Percentiles rank a stretch among this genome's conserved stretches.
These are phyloP conservation scores for Brassica hybrid DNA, from an alignment of 441 rosid genomes.

Conservation along the genomic window DNA sequence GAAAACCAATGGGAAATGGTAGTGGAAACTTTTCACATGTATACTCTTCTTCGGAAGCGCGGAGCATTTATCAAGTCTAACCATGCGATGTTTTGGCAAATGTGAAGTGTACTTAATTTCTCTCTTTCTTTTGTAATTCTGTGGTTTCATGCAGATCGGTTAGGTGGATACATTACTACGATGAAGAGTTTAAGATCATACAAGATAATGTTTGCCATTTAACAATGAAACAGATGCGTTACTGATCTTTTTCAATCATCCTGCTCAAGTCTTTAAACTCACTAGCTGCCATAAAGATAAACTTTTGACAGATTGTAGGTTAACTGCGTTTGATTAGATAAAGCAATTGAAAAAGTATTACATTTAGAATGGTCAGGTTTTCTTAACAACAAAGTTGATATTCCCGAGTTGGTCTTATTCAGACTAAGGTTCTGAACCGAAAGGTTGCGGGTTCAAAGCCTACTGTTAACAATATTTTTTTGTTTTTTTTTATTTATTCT, in stretches of 20 bases:
- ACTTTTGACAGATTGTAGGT: no score
- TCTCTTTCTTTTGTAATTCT: neutral
- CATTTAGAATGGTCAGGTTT: no score
- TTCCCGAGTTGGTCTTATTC: slow-evolving; percentile 99
- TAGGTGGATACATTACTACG: neutral
- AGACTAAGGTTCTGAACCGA: slow-evolving; percentile 98
- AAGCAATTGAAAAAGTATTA: no score
- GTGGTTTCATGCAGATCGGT: neutral
- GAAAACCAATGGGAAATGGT: neutral
- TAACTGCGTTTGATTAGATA: neutral
- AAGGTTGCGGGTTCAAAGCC: slow-evolving; percentile 99
- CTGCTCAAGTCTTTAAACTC: neutral
- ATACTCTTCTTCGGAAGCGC: no score
- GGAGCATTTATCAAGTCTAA: neutral
- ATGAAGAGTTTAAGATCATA: neutral
- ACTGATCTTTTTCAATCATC: neutral
- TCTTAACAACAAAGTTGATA: slow-evolving; percentile 50
- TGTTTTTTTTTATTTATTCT: neutral
- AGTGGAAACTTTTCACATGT: neutral
- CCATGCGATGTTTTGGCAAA: neutral
- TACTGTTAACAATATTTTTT: slow-evolving; percentile 62
- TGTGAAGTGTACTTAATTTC: neutral
- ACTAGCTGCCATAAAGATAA: neutral
- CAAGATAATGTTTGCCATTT: neutral
- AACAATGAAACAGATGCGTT: neutral